phyloP scores from a whole-genome alignment of 257 asterid genomes.

The Ehretia macrophylla region DNA sequence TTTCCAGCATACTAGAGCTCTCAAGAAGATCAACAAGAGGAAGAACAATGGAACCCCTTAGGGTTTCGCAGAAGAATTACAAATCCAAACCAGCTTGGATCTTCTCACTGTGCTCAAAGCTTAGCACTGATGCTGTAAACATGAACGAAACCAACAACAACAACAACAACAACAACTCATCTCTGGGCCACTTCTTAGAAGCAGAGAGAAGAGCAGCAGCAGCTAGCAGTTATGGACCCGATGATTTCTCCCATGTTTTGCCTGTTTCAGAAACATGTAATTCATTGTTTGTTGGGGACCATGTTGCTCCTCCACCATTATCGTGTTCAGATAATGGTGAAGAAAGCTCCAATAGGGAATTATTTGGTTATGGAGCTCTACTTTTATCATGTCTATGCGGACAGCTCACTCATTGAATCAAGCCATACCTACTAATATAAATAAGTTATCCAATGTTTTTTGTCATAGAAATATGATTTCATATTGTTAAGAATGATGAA shows the following conservation, averaged over 20 bases:
- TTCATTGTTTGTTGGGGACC: conserved; percentile 38
- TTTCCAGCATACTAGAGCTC: conserved; percentile 58
- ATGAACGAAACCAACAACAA: too few relatives aligned
- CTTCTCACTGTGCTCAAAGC: conserved; percentile 51
- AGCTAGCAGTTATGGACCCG: conserved; percentile 27
- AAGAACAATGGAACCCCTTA: conserved; percentile 31
- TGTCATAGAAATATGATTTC: too few relatives aligned
- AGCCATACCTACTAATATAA: too few relatives aligned
- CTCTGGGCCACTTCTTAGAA: conserved; percentile 71
- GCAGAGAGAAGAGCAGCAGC: conserved; percentile 55
- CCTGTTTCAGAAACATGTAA: conserved; percentile 23
- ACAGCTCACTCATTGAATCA: conserved; percentile 34
- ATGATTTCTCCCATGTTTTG: conserved; percentile 38
- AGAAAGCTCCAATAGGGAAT: conserved; percentile 23
- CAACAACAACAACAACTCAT: conserved; percentile 32
- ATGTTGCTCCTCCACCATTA: conserved; percentile 49
- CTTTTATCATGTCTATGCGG: conserved; percentile 61
- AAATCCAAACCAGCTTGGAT: conserved; percentile 58
- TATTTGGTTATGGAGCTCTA: conserved; percentile 40
- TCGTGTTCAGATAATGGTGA: conserved; percentile 23
- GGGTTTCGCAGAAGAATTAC: conserved; percentile 35
- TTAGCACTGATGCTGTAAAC: conserved; percentile 58
- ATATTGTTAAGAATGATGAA: too few relatives aligned
- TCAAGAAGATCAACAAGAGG: conserved; percentile 57
- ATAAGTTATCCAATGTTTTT: too few relatives aligned